Evolutionary conservation across 306 rosid species (phyloP).

Genomic region (Cucumis hystrix): DNA sequence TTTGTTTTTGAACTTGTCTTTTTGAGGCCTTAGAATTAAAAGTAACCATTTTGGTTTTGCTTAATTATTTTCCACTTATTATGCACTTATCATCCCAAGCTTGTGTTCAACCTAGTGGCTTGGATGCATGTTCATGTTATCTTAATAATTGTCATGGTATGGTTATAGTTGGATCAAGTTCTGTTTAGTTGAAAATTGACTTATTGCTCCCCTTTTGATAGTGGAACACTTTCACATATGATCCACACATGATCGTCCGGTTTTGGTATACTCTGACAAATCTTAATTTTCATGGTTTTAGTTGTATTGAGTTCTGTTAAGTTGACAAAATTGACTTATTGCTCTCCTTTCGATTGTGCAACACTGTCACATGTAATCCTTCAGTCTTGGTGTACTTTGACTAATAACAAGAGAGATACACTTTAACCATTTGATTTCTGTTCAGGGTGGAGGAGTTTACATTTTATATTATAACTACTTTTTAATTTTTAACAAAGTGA

Average conservation of each 20-base stretch:
- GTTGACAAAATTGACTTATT: background rate
- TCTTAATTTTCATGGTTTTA: background rate
- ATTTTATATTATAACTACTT: background rate
- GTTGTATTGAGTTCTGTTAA: background rate
- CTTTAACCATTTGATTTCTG: background rate
- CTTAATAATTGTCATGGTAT: background rate
- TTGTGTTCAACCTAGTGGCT: background rate
- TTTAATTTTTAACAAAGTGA: background rate
- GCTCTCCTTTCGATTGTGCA: background rate
- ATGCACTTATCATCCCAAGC: background rate
- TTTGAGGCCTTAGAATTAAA: background rate
- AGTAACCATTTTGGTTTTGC: background rate
- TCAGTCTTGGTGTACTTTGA: background rate
- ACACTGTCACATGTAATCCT: background rate
- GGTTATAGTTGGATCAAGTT: background rate
- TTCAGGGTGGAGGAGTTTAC: background rate
- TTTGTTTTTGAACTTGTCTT: background rate
- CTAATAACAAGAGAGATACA: background rate
- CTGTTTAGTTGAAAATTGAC: background rate
- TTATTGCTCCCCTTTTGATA: background rate
- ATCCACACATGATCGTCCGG: no score
- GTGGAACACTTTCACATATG: background rate
- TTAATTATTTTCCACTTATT: background rate
- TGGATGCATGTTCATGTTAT: background rate
- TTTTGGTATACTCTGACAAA: no score